Evolutionary conservation across 2,329 filamentous ascomycete genomes (phyloP), one percentile per base, ranked within the genome.

Genomic region (Emergomyces orientalis): DNA sequence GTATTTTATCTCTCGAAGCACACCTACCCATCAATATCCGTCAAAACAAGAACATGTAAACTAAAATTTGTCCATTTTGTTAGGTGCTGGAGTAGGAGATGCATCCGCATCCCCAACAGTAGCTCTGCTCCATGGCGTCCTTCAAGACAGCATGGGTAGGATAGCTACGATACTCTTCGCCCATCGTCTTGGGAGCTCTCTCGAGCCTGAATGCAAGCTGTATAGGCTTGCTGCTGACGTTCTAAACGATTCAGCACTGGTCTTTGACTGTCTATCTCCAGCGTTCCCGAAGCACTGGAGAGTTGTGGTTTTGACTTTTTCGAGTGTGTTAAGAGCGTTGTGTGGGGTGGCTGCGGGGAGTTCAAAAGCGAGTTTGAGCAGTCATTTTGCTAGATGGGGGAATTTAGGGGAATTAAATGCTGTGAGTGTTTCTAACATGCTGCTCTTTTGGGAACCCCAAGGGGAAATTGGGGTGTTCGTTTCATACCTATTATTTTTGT

Each of bases 391-490:
- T 9, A 85, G 82, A 67, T 86, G 86, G 72, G 90, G 91, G 45
- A 97, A 97, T 73, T 77, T 97, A 54, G 93, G 90, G 1, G 93
- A 97, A 74, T 81, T 99, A 63, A 97, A 97, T 76, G 92, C 93
- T 63, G 83, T 85, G 71, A 71, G 82, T 79, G 7, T 43, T 52
- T 32, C 19, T 11, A 39, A 14, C 7, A 7, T 52, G 32, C 11
- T 22, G 2, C 2, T 22, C 7, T 62, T n/a, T 32, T 62, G 25
- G 11, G 8, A 25, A 22, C 9, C n/a, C 8, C n/a, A 17, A 30
- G 3, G 49, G 25, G 19, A 19, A 43, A 43, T 43, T 7, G 5
- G 17, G 41, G 14, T 2, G 17, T n/a, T 19, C 11, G 22, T 47
- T 27, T 14, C n/a, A n/a, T 27, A 25, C 45, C 22, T 27, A 8